Conservation (phyloP, 805 yeast genomes). For the Candida bentonensis region DNA sequence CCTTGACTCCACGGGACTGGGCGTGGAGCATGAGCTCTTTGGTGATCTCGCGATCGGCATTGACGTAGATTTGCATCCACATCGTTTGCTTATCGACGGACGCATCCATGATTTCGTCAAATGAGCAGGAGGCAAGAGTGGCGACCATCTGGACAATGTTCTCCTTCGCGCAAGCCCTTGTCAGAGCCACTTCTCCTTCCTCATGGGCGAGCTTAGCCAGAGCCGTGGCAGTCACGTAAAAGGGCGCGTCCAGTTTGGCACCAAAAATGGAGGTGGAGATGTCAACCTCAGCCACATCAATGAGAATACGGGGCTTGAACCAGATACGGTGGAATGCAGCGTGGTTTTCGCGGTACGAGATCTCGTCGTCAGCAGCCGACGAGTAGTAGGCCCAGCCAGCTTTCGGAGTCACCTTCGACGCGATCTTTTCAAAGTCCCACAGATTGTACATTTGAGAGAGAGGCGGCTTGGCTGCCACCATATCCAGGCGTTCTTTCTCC, state of each 20-base stretch:
- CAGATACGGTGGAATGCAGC: constrained; percentile 76
- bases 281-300: constrained; percentile 68
- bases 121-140: constrained; percentile 75
- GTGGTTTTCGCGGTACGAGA: constrained; percentile 81
- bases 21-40: constrained; percentile 52
- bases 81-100: constrained; percentile 55
- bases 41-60: constrained; percentile 56
- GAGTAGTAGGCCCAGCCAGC: constrained; percentile 90
- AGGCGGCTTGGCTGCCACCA: constrained; percentile 44
- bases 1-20: constrained; percentile 61
- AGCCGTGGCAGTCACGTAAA: constrained; percentile 86
- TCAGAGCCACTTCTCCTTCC: constrained; percentile 80
- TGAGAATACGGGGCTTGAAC: constrained; percentile 72
- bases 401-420: constrained; percentile 60
- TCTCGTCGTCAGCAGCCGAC: constrained; percentile 86
- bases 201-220: constrained; percentile 84
- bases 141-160: constrained; percentile 81
- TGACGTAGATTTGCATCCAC: constrained; percentile 84
- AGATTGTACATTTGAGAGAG: constrained; percentile 57
- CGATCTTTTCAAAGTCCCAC: constrained; percentile 79
- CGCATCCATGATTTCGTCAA: constrained; percentile 71
- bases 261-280: constrained; percentile 65
- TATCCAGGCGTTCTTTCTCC: constrained; percentile 30
- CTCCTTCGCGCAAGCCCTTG: constrained; percentile 66
- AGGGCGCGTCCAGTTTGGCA: constrained; percentile 54